Base-by-base conservation (phyloP, 345 rosid species). In the Citrus mangshanensis region DNA sequence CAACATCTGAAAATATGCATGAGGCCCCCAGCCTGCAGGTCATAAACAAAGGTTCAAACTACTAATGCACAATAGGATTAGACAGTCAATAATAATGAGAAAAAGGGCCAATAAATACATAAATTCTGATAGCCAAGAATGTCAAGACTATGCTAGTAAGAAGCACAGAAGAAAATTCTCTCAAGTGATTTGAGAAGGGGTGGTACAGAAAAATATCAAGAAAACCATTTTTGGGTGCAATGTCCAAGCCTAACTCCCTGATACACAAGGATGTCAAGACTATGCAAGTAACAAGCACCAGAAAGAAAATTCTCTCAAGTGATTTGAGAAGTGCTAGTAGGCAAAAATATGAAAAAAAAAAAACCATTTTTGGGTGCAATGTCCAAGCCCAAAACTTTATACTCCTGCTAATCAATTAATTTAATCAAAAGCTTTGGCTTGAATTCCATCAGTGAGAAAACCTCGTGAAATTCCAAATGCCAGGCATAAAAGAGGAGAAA, bases 21-120 rank as follows among this genome's bases (percentile, higher is more conserved):
- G 96, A 77, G 99, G 97, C 34, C 98, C 99, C 99, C 99, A 95
- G 49, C 99, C 98, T 95, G 86, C 83, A 70, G 38, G 28, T 42
- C n/a, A 27, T 4, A n/a, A 55, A n/a, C 6, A 24, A 7, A 5
- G 30, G 7, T 59, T 72, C 54, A 60, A 70, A 64, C 73, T 46
- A 25, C 42, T 38, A 21, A 38, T 55, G 21, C 59, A 21, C 9
- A 4, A 30, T 14, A 51, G 28, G 27, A 60, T 16, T 38, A 38
- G 16, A 60, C 68, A 18, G 18, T 5, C 3, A 37, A 72, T 18
- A 6, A 61, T 55, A 71, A 54, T 30, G 74, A 30, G 62, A 28
- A 71, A 69, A 35, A 28, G 1, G 0, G n/a, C 35, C 19, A 9
- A 13, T 16, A 71, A 71, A 25, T 24, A 70, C 9, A 30, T 16